Evolutionary conservation across 208 protist species (phyloP).

Genomic region (Jaenimonas drosophilae): DNA sequence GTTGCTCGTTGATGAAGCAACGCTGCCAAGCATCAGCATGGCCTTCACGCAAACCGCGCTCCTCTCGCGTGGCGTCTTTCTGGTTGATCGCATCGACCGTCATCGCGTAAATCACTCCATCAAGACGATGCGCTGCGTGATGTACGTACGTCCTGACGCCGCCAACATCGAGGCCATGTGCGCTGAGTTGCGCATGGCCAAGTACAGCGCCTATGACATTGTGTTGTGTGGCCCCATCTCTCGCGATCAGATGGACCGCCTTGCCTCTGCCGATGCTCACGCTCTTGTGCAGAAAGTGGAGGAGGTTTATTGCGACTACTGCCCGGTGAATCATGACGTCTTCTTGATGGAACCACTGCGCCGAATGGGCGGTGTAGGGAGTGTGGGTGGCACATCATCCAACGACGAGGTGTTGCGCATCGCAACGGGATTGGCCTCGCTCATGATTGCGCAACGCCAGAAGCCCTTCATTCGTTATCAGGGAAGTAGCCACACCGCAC

Average conservation of each 20-base stretch:
- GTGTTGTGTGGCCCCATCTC: conserved; percentile 88
- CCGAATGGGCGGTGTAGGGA: no score
- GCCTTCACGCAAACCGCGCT: conserved; percentile 92
- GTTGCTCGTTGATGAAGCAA: conserved; percentile 92
- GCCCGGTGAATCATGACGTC: conserved; percentile 82
- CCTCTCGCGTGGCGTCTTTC: conserved; percentile 94
- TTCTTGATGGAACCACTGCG: conserved; percentile 42
- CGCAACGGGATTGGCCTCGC: conserved; percentile 57
- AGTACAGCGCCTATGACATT: conserved; percentile 73
- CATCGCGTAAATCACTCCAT: conserved; percentile 72
- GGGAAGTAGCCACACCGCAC: conserved; percentile 43
- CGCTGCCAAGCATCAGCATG: conserved; percentile 90
- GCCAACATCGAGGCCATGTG: conserved; percentile 79
- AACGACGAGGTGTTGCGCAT: conserved; percentile 23
- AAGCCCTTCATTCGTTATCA: conserved; percentile 65
- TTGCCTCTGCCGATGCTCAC: conserved; percentile 92
- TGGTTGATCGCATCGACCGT: conserved; percentile 89
- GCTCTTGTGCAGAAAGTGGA: conserved; percentile 90
- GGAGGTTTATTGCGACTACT: conserved; percentile 95
- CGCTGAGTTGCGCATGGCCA: conserved; percentile 84
- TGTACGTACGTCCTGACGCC: conserved; percentile 88
- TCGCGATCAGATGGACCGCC: conserved; percentile 65
- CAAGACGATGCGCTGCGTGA: conserved; percentile 89
- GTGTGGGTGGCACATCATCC: conserved; percentile 5
- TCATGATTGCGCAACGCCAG: conserved; percentile 70